Evolutionary conservation across 352 stramenopile species (phyloP), one percentile per base, ranked within the genome.

Genomic region (Pythium myriotylum): DNA sequence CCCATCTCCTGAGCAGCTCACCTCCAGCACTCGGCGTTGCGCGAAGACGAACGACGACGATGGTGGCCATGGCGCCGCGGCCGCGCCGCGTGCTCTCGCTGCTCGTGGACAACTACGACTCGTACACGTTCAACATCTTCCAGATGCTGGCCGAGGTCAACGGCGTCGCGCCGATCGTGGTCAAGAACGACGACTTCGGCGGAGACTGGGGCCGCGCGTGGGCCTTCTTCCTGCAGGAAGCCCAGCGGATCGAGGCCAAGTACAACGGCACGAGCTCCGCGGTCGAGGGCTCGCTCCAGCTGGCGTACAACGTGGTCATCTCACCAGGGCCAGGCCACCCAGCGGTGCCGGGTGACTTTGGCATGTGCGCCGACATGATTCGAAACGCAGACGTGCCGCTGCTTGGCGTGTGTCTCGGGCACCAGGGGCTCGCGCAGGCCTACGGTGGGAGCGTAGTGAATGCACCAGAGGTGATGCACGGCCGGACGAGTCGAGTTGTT

Each of bases 61-160:
- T 69, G 67, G 58, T 79, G 26, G 62, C 68, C 32, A 62, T 60
- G 73, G 68, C 60, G 58, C 54, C 43, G 17, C 41, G 24, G 42
- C 40, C 13, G 26, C 68, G 65, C 40, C 73, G 56, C 32, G 81
- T 91, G 39, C 64, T 59, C 13, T 86, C 86, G 51, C 74, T 99
- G 42, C 84, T 99, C 12, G 95, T 99, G 59, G 96, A 99, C 83
- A 98, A 99, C 77, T 98, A 99, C 62, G 96, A 99, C 83, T 98
- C 92, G 55, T 99, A 99, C 76, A 99, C 96, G 45, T 98, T 97
- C 83, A 99, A 99, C 81, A 80, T 96, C 62, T 97, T 91, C 68
- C 92, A 98, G 72, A 96, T 98, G 77, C 65, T 99, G 60, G 87
- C 92, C 37, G 84, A 97, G 53, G 79, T 98, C 49, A 98, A 97